A percentile compares a stretch with the other conserved stretches of the same genome.
phyloP scores from a whole-genome alignment of 176 grass and related monocot species.

The Coix lacrymajobi region DNA sequence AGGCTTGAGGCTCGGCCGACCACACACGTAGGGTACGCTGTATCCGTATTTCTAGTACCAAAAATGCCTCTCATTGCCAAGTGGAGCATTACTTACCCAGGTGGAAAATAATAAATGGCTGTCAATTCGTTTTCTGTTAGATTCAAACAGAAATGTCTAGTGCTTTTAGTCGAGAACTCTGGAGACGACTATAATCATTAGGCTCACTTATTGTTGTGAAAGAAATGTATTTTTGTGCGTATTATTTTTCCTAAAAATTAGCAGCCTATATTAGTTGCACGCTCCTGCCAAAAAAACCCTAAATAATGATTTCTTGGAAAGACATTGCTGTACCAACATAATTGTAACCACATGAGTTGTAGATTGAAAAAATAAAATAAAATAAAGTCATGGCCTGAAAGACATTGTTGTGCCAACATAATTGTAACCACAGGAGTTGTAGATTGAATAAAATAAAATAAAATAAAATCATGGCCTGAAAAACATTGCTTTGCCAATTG shows the following conservation, averaged over 20 bases:
- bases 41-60: constrained; percentile 30
- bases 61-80: constrained; percentile 36
- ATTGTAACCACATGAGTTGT: not conserved
- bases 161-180: constrained; percentile 6
- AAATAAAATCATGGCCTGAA: not conserved
- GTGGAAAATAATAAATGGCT: constrained; percentile 6
- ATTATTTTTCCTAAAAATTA: not conserved
- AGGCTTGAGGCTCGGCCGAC: constrained; percentile 10
- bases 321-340: not conserved
- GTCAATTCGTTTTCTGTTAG: constrained; percentile 4
- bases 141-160: constrained; percentile 17
- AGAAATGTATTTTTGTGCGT: not conserved
- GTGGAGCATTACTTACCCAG: not conserved
- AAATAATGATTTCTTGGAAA: not conserved
- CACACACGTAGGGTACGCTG: constrained; percentile 12
- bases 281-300: not conserved
- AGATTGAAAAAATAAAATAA: not conserved
- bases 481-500: not conserved
- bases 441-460: not conserved
- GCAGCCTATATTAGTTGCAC: not conserved
- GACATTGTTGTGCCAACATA: not conserved
- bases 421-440: not conserved
- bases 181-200: constrained; percentile 8
- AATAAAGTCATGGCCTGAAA: not conserved
- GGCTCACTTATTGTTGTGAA: constrained; percentile 4